Conservation (phyloP, 257 asterid species). For the Solanum etuberosum region DNA sequence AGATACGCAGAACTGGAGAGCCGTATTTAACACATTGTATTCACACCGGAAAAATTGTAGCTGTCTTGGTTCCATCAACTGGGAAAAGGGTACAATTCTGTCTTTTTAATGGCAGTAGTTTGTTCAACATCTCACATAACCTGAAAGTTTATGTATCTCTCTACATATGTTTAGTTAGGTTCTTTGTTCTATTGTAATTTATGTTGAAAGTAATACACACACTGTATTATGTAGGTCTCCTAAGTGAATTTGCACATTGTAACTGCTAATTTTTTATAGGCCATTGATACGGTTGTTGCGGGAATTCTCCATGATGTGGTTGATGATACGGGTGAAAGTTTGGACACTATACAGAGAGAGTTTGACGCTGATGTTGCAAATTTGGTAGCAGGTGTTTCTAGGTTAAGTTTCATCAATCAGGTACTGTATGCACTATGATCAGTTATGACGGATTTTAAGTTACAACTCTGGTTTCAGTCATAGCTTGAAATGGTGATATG, state of each 20-base stretch:
- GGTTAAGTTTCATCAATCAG: conserved; percentile 89
- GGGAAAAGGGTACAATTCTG: conserved; percentile 62
- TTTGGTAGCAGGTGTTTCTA: conserved; percentile 92
- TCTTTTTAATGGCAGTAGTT: neutral
- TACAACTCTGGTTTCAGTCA: neutral
- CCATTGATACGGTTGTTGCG: conserved; percentile 84
- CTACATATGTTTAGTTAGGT: neutral
- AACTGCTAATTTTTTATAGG: conserved; percentile 29
- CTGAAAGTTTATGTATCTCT: neutral
- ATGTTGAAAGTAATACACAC: neutral
- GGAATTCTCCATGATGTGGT: conserved; percentile 92
- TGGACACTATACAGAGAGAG: conserved; percentile 62
- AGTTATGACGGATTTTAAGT: neutral
- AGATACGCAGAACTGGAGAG: conserved; percentile 91
- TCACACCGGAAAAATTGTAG: conserved; percentile 80
- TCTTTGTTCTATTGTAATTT: neutral
- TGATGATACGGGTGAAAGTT: conserved; percentile 74
- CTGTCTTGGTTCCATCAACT: conserved; percentile 69
- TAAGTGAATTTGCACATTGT: neutral
- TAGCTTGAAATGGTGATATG: neutral
- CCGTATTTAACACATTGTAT: conserved; percentile 90
- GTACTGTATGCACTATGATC: conserved; percentile 19
- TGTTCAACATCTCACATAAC: neutral
- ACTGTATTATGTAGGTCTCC: neutral
- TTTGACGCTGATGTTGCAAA: conserved; percentile 75